These are phyloP conservation scores for Aspergillus coremiiformis DNA, from an alignment of 495 filamentous ascomycete genomes.

Conservation along the genomic window DNA sequence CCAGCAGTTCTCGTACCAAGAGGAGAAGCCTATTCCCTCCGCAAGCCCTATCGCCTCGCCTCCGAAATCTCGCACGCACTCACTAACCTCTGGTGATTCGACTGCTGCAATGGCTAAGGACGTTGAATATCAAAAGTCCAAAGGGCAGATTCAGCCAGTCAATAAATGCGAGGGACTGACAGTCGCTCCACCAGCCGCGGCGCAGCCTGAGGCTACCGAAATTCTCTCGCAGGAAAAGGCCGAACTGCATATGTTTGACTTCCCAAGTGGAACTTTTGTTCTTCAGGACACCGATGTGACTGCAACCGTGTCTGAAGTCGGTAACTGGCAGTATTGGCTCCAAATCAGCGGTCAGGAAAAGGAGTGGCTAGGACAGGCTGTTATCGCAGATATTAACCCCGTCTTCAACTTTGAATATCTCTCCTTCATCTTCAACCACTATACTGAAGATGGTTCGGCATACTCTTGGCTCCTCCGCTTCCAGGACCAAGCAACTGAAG, in stretches of 20 bases:
- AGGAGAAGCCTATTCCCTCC: conserved; percentile 70
- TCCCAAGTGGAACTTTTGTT: conserved; percentile 73
- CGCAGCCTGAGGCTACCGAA: conserved; percentile 62
- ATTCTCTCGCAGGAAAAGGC: conserved; percentile 67
- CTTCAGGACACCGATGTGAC: conserved; percentile 66
- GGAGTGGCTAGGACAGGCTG: conserved; percentile 82
- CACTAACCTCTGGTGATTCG: conserved; percentile 29
- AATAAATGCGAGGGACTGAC: conserved; percentile 23
- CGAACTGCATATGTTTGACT: conserved; percentile 91
- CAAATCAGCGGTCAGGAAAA: conserved; percentile 71
- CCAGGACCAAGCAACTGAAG: conserved; percentile 68
- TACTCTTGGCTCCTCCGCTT: conserved; percentile 96
- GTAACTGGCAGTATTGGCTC: conserved; percentile 93
- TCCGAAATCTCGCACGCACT: conserved; percentile 32
- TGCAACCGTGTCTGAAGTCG: conserved; percentile 78
- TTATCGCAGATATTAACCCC: conserved; percentile 87
- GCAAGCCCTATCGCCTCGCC: conserved; percentile 73
- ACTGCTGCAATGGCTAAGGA: conserved; percentile 40
- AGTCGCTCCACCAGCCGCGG: conserved; percentile 48
- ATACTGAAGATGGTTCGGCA: conserved; percentile 75
- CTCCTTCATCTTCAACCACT: conserved; percentile 98
- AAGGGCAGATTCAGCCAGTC: conserved; percentile 31
- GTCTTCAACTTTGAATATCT: conserved; percentile 98
- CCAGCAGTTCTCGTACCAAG: conserved; percentile 68
- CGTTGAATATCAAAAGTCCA: conserved; percentile 38